Evolutionary conservation across 1,139 yeast genomes (phyloP).

Genomic region (Debaryomyces sp.): DNA sequence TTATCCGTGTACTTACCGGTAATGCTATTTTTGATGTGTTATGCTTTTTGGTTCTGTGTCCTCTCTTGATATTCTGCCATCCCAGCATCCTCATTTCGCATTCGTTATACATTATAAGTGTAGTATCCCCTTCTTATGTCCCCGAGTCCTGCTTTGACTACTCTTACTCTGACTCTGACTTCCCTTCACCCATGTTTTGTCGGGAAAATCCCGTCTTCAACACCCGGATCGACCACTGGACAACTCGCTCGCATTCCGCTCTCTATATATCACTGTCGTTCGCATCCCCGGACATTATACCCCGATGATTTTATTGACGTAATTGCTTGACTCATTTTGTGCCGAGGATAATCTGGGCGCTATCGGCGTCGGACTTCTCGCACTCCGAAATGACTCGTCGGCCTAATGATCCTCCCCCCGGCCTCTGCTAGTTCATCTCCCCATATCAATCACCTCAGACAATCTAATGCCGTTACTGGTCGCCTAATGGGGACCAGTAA

Average conservation of each 20-base stretch:
- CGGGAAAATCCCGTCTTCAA: neutral
- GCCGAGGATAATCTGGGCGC: neutral
- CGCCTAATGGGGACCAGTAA: neutral
- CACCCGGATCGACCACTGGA: neutral
- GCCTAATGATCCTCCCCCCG: neutral
- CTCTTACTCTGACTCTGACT: neutral
- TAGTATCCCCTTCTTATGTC: too few species aligned
- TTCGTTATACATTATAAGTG: too few species aligned
- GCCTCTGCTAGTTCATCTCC: neutral
- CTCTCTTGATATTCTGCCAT: too few species aligned
- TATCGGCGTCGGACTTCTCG: constrained; percentile 1
- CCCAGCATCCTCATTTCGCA: too few species aligned
- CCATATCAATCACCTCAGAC: neutral
- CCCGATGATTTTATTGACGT: neutral
- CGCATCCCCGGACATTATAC: neutral
- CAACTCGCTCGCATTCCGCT: neutral
- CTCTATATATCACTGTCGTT: neutral
- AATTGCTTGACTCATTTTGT: neutral
- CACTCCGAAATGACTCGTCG: constrained; percentile 1
- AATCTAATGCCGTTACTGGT: neutral
- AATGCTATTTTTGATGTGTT: neutral
- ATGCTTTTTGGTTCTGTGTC: neutral
- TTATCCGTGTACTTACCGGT: neutral
- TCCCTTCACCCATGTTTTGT: neutral
- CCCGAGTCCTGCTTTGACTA: too few species aligned